Percentiles rank a stretch among this genome's conserved stretches.
Conservation (phyloP, 805 yeast species). For the Sugiyamaella smithiae region DNA sequence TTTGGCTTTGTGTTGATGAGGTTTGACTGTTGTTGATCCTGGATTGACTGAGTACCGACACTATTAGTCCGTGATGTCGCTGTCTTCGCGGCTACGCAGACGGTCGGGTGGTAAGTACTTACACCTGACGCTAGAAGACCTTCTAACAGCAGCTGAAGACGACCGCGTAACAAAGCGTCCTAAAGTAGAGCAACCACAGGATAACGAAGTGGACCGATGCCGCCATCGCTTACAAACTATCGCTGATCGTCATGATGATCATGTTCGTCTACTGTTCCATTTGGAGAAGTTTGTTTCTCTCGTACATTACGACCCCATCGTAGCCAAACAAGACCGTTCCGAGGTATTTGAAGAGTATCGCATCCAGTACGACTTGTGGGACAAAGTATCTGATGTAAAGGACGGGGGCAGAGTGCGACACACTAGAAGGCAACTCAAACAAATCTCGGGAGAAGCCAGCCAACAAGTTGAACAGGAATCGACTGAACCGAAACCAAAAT, state of each 20-base stretch:
- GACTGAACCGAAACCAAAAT: neutral
- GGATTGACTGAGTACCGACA: too few species aligned
- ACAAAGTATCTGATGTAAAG: slow-evolving; percentile 29
- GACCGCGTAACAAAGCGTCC: slow-evolving; percentile 8
- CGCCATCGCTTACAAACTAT: slow-evolving; percentile 21
- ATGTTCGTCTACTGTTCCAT: slow-evolving; percentile 39
- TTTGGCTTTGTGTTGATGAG: slow-evolving; percentile 7
- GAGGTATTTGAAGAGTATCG: slow-evolving; percentile 34
- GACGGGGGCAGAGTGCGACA: slow-evolving; percentile 30
- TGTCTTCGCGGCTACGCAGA: slow-evolving; percentile 10
- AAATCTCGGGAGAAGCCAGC: slow-evolving; percentile 5
- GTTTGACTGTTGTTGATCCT: too few species aligned
- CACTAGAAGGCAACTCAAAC: slow-evolving; percentile 28
- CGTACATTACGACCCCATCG: slow-evolving; percentile 37
- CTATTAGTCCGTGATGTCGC: too few species aligned
- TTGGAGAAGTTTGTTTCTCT: slow-evolving; percentile 39
- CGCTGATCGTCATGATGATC: slow-evolving; percentile 34
- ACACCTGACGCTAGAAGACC: neutral
- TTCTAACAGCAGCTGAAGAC: neutral
- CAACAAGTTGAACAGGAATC: neutral
- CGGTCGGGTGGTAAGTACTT: slow-evolving; percentile 10
- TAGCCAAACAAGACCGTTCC: slow-evolving; percentile 34
- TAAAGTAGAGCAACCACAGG: slow-evolving; percentile 6
- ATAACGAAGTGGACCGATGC: neutral
- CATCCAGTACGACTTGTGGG: slow-evolving; percentile 40